phyloP scores from a whole-genome alignment of 2,329 filamentous ascomycete species.

The Chaetomiaceae sp. region DNA sequence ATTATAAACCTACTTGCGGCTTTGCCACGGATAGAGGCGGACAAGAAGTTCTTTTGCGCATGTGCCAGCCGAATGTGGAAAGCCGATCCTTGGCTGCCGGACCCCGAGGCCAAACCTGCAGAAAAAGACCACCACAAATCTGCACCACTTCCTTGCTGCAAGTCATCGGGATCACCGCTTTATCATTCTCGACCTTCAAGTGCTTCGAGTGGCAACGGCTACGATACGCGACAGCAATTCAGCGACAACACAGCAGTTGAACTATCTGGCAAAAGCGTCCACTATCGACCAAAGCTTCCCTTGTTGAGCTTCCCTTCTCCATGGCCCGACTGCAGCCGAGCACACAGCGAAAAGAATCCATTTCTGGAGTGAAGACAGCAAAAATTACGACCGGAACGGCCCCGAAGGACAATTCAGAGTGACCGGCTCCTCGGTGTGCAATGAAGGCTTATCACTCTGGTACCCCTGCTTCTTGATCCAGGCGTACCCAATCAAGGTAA shows the following conservation, averaged over 20 bases:
- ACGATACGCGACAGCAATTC: too few species aligned
- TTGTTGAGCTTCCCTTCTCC: constrained; percentile 8
- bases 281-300: background rate
- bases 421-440: constrained; percentile 20
- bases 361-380: constrained; percentile 14
- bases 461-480: constrained; percentile 13
- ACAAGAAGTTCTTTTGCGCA: background rate
- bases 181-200: too few species aligned
- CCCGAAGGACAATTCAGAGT: constrained; percentile 21
- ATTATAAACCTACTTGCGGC: background rate
- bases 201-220: too few species aligned
- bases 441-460: constrained; percentile 20
- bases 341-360: constrained; percentile 20
- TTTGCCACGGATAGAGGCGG: constrained; percentile 1
- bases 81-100: constrained; percentile 2
- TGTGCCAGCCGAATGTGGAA: background rate
- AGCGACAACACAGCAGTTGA: too few species aligned
- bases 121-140: background rate
- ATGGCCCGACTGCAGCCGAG: constrained; percentile 15
- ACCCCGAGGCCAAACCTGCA: background rate
- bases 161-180: too few species aligned
- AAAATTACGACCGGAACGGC: constrained; percentile 22
- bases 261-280: too few species aligned
- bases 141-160: background rate
- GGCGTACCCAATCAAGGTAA: constrained; percentile 22